Evolutionary conservation across 2,329 filamentous ascomycete species (phyloP), one percentile per base, ranked within the genome.

Genomic region (Cladorrhinum sp.): DNA sequence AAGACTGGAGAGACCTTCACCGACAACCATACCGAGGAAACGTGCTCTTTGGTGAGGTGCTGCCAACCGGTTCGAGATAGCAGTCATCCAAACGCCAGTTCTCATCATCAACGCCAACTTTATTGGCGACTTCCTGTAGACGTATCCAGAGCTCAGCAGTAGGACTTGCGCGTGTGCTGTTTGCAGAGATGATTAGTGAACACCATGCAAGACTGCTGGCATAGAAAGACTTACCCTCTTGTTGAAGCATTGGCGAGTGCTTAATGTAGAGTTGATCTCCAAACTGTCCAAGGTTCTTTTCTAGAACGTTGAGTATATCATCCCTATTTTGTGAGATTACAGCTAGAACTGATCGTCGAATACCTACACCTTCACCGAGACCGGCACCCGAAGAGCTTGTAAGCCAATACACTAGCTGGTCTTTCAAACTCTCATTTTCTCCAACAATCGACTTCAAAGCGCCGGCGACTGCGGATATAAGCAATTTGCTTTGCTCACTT

Each of bases 21-120:
- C 95, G 29, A 96, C 86, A 1, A 90, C 80, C 86, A 99, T 96
- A 0, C 95, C 95, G 0, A 99, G 80, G 66, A 96, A 91, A 18
- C 92, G 85, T 16, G 90, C 87, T 65, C 87, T 83, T 6, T 79
- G 79, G 45, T 95, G 92, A 3, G 92, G 88, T 16, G 92, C 84
- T 12, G 86, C 85, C 6, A 99, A 84, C 23, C 93, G 85, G 71
- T 96, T 96, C 0, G 95, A 97, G 32, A 97, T 86, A 6, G 88
- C 83, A 64, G 84, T 87, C 53, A 96, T 79, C 69, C 96, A 96
- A 1, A 81, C 71, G 18, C 87, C 84, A 1, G 91, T 91, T 57
- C 89, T 86, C 56, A 91, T 82, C 29, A 92, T 77, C 62, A 89
- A 81, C 2, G 82, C 81, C 0, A 97, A 74, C 62, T 87, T 87